Evolutionary conservation across 2,329 filamentous ascomycete species (phyloP), one percentile per base, ranked within the genome.

Genomic region (Pseudocercospora macadamiae): DNA sequence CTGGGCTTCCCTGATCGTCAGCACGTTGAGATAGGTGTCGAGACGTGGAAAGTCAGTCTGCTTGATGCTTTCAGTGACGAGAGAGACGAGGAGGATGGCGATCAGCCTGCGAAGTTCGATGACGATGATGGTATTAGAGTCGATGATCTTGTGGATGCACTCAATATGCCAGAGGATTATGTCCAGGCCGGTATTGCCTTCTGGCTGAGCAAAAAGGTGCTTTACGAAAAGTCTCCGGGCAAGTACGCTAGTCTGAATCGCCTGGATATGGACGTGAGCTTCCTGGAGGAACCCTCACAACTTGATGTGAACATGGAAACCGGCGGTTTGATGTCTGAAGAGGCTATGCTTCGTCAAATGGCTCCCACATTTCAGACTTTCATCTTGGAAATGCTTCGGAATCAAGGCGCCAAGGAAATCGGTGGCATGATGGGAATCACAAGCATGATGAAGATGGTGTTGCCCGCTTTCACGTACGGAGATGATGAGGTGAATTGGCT

Each of bases 371-470:
- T 97, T 75, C 91, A 90, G 85, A 89, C 93, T 69, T 97, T 96
- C 73, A 92, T 99, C 59, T 81, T 92, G 57, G 91, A 91, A 52
- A 97, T 99, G 95, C 79, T 99, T 75, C 97, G 91, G 62, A 97
- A 97, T 74, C 89, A 91, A 67, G 70, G 70, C 8, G 55, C 68
- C 5, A 71, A 70, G 51, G 68, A 70, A 54, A 58, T 73, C 48
- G 89, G 89, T 16, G 86, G 89, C 25, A 95, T 97, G 90, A 88
- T 90, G 51, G 78, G 93, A 59, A 96, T 99, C 64, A 83, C 87
- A 7, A 96, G 93, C 88, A 97, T 97, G 91, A 83, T 99, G 82
- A 91, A 91, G 76, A 93, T 97, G 83, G 83, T 93, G 59, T 86
- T 97, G 53, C 85, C 90, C 0, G 93, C 92, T 1, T 97, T 96